Evolutionary conservation across 202 grass and related monocot genomes (phyloP), one percentile per base, ranked within the genome.

Genomic region (Elaeis oleifera): DNA sequence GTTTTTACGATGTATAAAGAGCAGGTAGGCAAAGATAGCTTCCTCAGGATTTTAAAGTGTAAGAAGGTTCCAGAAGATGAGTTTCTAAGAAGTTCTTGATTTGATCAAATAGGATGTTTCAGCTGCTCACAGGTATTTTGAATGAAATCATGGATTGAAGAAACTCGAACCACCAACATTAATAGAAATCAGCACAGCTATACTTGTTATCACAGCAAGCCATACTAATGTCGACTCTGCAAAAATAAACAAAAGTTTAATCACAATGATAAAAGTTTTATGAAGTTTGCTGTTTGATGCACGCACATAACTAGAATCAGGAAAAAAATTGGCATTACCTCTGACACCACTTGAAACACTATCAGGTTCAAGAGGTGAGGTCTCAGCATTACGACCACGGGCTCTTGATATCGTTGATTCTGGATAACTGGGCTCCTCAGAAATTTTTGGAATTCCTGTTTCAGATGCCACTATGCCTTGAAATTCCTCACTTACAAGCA

Each of bases 401-500:
- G 56, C 6, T 76, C 23, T 67, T 21, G 72, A 53, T n/a, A 59
- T 51, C n/a, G 25, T 4, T 11, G 70, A 53, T 53, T 68, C 71
- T 27, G 23, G 26, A 73, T 50, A 48, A 64, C 56, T 51, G 4
- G 18, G 53, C 53, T 67, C 17, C 23, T 80, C 86, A 15, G 58
- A 31, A 52, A 66, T 78, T 69, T 74, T 77, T 5, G 65, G 73
- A 70, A 54, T 90, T 59, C 73, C 69, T 5, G 83, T 36, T 76
- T 86, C 80, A 11, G 76, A 96, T 0, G 94, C 87, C 57, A 99
- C 88, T 26, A 92, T 99, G 18, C 94, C 94, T 64, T 86, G 94
- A 73, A 99, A 99, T 71, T 99, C 94, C 81, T 99, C 94, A 39
- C 94, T 99, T 13, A 92, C 94, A 60, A 99, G 88, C 71, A 99